Evolutionary conservation across 2,329 filamentous ascomycete genomes (phyloP).

Genomic region (Ascochyta pisi): DNA sequence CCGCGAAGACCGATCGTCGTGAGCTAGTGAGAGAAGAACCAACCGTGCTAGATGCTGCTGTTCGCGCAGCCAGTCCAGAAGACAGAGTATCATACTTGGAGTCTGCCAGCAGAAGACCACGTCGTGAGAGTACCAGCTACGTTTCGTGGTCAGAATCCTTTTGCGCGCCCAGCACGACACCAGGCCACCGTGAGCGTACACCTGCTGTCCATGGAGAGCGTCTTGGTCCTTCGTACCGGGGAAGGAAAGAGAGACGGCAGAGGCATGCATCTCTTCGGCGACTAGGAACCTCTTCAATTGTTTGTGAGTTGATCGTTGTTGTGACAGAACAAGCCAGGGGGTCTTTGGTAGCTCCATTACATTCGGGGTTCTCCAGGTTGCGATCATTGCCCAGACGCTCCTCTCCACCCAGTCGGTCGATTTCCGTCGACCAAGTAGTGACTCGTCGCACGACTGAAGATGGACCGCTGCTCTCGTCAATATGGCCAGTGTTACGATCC

Average conservation of each 20-base stretch:
- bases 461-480: conserved; percentile 25
- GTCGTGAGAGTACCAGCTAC: conserved; percentile 43
- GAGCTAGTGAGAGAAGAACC: conserved; percentile 16
- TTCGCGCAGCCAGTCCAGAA: conserved; percentile 43
- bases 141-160: conserved; percentile 54
- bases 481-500: conserved; percentile 21
- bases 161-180: conserved; percentile 26
- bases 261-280: conserved; percentile 12
- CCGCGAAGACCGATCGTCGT: conserved; percentile 11
- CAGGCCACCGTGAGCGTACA: conserved; percentile 12
- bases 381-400: conserved; percentile 33
- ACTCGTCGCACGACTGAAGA: conserved; percentile 13
- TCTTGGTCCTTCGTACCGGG: conserved; percentile 9
- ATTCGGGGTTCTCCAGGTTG: conserved; percentile 26
- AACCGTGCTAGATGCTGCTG: conserved; percentile 23
- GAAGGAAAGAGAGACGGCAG: conserved; percentile 1
- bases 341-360: conserved; percentile 29
- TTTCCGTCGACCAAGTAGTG: conserved; percentile 21
- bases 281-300: conserved; percentile 11
- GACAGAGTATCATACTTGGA: conserved; percentile 46
- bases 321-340: conserved; percentile 20
- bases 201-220: conserved; percentile 20
- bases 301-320: conserved; percentile 14
- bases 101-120: conserved; percentile 46
- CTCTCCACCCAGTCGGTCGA: conserved; percentile 26